Evolutionary conservation across 1,284 basidiomycete genomes (phyloP).

Genomic region (Sporisorium graminicola): DNA sequence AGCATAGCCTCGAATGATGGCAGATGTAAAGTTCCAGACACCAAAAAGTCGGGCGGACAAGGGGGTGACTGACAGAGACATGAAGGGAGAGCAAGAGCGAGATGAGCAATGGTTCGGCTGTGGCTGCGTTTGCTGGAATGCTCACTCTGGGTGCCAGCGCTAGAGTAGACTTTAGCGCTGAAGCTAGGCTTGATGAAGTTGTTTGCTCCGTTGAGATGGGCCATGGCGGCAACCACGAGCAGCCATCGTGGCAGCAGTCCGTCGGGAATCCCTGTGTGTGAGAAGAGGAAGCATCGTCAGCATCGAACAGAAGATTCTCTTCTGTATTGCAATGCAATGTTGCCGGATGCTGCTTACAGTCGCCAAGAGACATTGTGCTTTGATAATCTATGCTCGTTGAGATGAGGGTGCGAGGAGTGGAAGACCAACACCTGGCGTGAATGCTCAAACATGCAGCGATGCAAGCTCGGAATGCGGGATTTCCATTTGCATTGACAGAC

Average conservation of each 20-base stretch:
- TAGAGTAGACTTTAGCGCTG: constrained; percentile 62
- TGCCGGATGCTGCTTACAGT: constrained; percentile 22
- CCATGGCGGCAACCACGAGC: constrained; percentile 55
- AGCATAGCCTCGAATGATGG: constrained; percentile 62
- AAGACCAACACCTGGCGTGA: background rate
- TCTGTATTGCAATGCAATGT: background rate
- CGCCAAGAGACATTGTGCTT: constrained; percentile 32
- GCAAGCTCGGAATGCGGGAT: constrained; percentile 31
- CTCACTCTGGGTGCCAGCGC: constrained; percentile 48
- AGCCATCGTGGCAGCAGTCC: constrained; percentile 64
- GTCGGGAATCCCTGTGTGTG: constrained; percentile 43
- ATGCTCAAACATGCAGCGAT: constrained; percentile 5
- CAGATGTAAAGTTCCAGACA: constrained; percentile 67
- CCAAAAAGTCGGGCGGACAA: constrained; percentile 64
- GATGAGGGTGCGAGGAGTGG: background rate
- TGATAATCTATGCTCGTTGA: background rate
- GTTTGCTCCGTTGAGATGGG: constrained; percentile 60
- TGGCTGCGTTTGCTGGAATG: background rate
- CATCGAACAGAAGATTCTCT: background rate
- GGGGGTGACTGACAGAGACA: constrained; percentile 51
- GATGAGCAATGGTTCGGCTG: background rate
- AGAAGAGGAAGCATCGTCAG: background rate
- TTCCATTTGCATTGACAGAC: constrained; percentile 19
- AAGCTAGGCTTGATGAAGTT: constrained; percentile 58
- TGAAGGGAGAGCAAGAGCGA: background rate